These are phyloP conservation scores for Escallonia rubra DNA, from an alignment of 129 eudicot genomes.

Conservation along the genomic window DNA sequence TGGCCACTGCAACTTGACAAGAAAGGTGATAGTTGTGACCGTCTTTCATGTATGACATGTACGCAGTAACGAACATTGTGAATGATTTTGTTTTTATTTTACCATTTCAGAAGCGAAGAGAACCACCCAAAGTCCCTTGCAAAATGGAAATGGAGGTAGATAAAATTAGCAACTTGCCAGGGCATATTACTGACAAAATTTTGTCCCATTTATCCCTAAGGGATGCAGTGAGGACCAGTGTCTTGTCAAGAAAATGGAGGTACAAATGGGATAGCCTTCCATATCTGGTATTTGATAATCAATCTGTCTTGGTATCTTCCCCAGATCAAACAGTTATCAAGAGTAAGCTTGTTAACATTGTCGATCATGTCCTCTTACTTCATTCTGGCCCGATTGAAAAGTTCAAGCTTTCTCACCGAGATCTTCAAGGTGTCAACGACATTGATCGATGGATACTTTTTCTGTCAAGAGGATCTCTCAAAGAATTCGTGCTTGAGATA, in stretches of 20 bases:
- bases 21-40: too few species aligned
- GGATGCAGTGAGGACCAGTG: constrained; percentile 80
- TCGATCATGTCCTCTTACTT: constrained; percentile 74
- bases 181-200: constrained; percentile 63
- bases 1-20: too few species aligned
- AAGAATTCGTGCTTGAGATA: constrained; percentile 72
- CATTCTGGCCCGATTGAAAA: constrained; percentile 64
- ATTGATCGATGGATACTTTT: constrained; percentile 90
- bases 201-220: constrained; percentile 60
- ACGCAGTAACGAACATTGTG: too few species aligned
- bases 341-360: constrained; percentile 61
- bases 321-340: constrained; percentile 57
- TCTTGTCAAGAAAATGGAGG: constrained; percentile 72
- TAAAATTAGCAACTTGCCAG: constrained; percentile 74
- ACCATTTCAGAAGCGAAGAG: constrained; percentile 54
- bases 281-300: constrained; percentile 70
- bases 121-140: constrained; percentile 62
- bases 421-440: constrained; percentile 82
- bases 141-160: constrained; percentile 52
- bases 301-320: constrained; percentile 55
- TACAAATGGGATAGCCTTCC: constrained; percentile 82
- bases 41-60: too few species aligned
- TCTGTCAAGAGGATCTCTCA: constrained; percentile 67
- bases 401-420: constrained; percentile 81
- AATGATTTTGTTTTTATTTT: neutral